Conservation (phyloP, 2,329 filamentous ascomycete species). For the Cryphonectria parasitica region DNA sequence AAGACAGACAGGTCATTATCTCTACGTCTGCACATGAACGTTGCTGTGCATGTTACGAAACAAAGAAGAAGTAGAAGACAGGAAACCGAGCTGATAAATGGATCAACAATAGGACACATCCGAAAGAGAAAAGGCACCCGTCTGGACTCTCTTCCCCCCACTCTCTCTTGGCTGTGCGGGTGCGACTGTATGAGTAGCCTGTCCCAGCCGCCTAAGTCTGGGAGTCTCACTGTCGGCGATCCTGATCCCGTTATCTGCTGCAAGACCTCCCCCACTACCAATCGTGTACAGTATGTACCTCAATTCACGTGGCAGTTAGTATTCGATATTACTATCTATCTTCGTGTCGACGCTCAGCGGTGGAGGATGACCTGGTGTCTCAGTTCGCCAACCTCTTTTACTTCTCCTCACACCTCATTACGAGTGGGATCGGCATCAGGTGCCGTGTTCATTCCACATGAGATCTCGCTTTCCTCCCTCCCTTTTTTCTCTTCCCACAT, state of each 20-base stretch:
- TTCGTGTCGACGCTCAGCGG: background rate
- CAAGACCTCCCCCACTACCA: no score
- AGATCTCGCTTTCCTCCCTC: background rate
- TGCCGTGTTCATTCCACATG: constrained; percentile 17
- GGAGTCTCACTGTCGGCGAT: background rate
- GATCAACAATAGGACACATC: background rate
- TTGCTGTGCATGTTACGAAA: background rate
- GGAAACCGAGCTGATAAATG: background rate
- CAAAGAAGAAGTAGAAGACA: no score
- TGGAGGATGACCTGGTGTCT: constrained; percentile 10
- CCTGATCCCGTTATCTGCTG: background rate
- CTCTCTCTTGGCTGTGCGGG: background rate
- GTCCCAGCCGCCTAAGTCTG: background rate
- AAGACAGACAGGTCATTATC: background rate
- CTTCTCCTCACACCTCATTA: constrained; percentile 8
- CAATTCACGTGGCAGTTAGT: background rate
- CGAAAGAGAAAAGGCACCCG: background rate
- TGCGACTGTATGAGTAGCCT: background rate
- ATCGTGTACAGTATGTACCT: no score
- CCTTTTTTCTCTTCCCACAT: no score
- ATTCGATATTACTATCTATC: background rate
- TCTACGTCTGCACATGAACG: background rate
- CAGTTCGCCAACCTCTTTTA: constrained; percentile 2
- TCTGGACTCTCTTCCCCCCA: background rate
- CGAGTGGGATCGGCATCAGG: constrained; percentile 10